These are phyloP conservation scores for Apiospora sp. DNA, from an alignment of 2,329 filamentous ascomycete genomes.

Conservation along the genomic window DNA sequence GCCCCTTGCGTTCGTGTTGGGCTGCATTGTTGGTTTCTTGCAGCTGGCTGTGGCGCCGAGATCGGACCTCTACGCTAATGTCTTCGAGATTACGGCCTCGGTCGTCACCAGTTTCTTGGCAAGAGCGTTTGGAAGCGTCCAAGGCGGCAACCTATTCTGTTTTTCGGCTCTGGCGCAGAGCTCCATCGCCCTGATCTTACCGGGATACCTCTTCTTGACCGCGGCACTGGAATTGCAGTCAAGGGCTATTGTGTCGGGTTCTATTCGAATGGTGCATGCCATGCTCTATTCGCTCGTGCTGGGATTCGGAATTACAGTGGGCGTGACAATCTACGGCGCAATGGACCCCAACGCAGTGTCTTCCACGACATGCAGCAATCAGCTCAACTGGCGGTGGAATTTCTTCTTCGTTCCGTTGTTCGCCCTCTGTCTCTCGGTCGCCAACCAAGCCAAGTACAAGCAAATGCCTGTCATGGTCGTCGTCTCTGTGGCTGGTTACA, in stretches of 20 bases:
- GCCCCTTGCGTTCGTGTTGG: constrained; percentile 74
- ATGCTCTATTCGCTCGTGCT: constrained; percentile 78
- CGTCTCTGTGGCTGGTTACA: constrained; percentile 77
- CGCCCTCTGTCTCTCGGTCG: constrained; percentile 68
- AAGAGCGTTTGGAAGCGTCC: constrained; percentile 69
- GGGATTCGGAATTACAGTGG: constrained; percentile 72
- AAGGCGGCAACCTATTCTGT: constrained; percentile 61
- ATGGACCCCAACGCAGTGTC: constrained; percentile 50
- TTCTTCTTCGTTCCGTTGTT: constrained; percentile 81
- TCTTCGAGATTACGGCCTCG: constrained; percentile 70
- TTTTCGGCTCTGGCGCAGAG: constrained; percentile 72
- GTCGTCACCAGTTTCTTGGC: constrained; percentile 70
- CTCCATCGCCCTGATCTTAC: constrained; percentile 71
- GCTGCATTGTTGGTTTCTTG: constrained; percentile 72
- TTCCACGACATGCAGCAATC: constrained; percentile 40
- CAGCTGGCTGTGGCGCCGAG: constrained; percentile 74
- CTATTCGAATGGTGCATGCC: constrained; percentile 77
- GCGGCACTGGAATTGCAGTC: constrained; percentile 71
- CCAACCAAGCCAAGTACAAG: constrained; percentile 84
- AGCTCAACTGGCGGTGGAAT: constrained; percentile 48
- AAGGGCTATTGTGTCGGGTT: constrained; percentile 73
- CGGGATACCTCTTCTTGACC: constrained; percentile 66
- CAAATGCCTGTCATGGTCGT: constrained; percentile 80
- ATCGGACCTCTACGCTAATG: constrained; percentile 72
- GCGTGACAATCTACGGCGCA: constrained; percentile 53